Evolutionary conservation across 2,329 filamentous ascomycete genomes (phyloP).

Genomic region (Verticillium klebahnii): DNA sequence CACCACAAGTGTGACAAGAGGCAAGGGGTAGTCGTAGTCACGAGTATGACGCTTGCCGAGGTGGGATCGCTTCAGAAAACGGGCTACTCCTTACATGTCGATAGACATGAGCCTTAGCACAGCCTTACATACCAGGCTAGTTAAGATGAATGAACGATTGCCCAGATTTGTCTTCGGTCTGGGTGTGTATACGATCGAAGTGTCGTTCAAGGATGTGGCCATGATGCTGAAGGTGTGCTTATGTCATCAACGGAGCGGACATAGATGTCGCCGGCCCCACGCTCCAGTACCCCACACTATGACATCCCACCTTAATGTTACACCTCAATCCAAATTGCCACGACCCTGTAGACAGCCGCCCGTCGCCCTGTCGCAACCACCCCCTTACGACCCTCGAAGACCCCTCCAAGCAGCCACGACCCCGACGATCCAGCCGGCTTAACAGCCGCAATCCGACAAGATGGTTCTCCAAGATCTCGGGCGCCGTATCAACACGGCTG

Average conservation of each 20-base stretch:
- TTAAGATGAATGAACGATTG: too few relatives aligned
- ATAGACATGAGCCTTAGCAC: too few relatives aligned
- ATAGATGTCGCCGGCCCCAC: background rate
- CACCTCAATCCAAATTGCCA: background rate
- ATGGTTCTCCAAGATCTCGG: conserved; percentile 99
- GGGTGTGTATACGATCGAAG: too few relatives aligned
- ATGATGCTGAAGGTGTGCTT: background rate
- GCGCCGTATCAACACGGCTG: conserved; percentile 95
- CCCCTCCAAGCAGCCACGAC: background rate
- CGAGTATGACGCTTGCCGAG: too few relatives aligned
- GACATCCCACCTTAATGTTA: background rate
- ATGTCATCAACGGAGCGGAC: background rate
- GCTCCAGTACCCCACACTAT: background rate
- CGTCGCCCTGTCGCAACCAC: background rate
- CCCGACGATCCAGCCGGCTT: conserved; percentile 9
- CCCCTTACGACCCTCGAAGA: background rate
- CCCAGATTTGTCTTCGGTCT: too few relatives aligned
- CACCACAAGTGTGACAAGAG: too few relatives aligned
- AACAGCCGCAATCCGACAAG: conserved; percentile 19
- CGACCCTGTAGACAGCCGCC: background rate
- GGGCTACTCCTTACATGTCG: too few relatives aligned
- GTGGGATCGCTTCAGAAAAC: background rate
- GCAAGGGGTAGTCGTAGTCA: too few relatives aligned
- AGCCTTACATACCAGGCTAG: too few relatives aligned
- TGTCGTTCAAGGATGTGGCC: too few relatives aligned